Percentiles rank a stretch among this genome's conserved stretches.
Evolutionary conservation across 768 basidiomycete species (phyloP).

Genomic region (Leucocoprinus sp.): DNA sequence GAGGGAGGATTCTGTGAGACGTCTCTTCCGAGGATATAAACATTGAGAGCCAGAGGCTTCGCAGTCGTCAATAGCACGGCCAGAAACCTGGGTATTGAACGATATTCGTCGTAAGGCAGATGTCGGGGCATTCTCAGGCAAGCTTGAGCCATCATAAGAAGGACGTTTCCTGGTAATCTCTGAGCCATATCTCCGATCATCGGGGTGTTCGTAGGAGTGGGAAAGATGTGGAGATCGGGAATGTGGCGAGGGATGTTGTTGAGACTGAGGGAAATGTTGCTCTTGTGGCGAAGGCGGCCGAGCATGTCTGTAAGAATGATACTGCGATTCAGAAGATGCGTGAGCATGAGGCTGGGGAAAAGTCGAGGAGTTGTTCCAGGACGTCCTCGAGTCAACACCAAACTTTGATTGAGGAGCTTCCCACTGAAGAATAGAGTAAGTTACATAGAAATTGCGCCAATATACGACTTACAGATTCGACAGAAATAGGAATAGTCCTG

Average conservation of each 20-base stretch:
- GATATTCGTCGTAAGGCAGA: constrained; percentile 1
- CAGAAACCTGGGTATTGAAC: neutral
- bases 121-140: constrained; percentile 1
- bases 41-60: constrained; percentile 2
- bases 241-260: neutral
- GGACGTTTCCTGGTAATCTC: constrained; percentile 7
- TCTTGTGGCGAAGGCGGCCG: neutral
- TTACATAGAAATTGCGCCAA: constrained; percentile 4
- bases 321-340: neutral
- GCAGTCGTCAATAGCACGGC: neutral
- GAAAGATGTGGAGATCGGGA: neutral
- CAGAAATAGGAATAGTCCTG: constrained; percentile 46
- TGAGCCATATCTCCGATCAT: constrained; percentile 6
- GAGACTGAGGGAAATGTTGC: neutral
- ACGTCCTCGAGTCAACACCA: constrained; percentile 7
- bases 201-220: constrained; percentile 2
- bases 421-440: constrained; percentile 20
- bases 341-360: neutral
- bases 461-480: constrained; percentile 44
- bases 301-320: neutral
- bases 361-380: constrained; percentile 9
- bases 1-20: constrained; percentile 5
- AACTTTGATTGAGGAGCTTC: constrained; percentile 17
- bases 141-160: constrained; percentile 2
- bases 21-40: constrained; percentile 10